Conservation (phyloP, 164 flowering plant species). For the Piper betle region DNA sequence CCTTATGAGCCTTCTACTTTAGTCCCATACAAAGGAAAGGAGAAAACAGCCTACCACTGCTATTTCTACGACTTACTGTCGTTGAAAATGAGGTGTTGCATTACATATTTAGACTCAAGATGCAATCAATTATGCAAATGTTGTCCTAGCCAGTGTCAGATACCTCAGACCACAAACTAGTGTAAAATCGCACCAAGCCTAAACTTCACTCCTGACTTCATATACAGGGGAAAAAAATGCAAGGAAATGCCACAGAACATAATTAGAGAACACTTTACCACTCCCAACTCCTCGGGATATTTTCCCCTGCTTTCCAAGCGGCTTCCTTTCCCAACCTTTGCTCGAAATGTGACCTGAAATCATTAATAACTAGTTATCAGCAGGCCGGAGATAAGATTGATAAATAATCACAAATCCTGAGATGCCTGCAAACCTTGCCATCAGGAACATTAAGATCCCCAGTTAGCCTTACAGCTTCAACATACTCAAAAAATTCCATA, state of each 20-base stretch:
- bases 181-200: not conserved
- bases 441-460: slow-evolving; percentile 96
- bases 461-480: slow-evolving; percentile 91
- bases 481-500: slow-evolving; percentile 91
- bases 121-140: not conserved
- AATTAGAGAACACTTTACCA: slow-evolving; percentile 32
- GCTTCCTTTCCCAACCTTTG: slow-evolving; percentile 72
- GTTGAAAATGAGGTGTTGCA: too few relatives aligned
- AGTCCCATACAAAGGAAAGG: too few relatives aligned
- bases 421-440: slow-evolving; percentile 56
- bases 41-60: too few relatives aligned
- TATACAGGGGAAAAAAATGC: not conserved
- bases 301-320: slow-evolving; percentile 52
- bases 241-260: not conserved
- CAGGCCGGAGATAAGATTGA: not conserved
- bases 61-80: too few relatives aligned
- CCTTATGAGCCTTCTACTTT: too few relatives aligned
- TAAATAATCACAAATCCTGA: slow-evolving; percentile 1
- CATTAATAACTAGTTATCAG: not conserved
- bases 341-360: slow-evolving; percentile 82
- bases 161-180: not conserved
- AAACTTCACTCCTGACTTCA: not conserved
- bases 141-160: not conserved
- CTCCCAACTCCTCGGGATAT: slow-evolving; percentile 89
- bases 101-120: not conserved